Percentiles rank a stretch among this genome's conserved stretches.
phyloP scores from a whole-genome alignment of 257 asterid species.

The Rubia yunnanensis region DNA sequence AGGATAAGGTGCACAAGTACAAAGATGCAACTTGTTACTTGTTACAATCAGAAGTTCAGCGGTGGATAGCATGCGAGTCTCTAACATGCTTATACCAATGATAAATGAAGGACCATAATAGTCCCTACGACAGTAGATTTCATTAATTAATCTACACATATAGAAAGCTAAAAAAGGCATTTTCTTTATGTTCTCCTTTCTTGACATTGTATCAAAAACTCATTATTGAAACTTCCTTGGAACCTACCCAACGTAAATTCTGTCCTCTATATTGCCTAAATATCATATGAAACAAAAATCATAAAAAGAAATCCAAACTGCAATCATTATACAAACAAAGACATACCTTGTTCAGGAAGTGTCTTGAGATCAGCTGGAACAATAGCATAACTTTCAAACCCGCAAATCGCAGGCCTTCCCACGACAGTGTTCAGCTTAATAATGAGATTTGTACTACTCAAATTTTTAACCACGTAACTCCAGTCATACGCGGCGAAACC shows the following conservation, averaged over 20 bases:
- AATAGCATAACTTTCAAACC: conserved; percentile 89
- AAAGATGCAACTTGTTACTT: neutral
- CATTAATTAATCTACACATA: neutral
- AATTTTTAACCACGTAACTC: conserved; percentile 67
- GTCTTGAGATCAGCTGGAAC: conserved; percentile 77
- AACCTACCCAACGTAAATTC: neutral
- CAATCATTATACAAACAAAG: neutral
- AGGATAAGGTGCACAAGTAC: neutral
- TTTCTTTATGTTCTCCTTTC: neutral
- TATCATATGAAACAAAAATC: neutral
- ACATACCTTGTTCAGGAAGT: conserved; percentile 65
- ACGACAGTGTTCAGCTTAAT: conserved; percentile 66
- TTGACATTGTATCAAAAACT: conserved; percentile 4
- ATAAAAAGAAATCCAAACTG: neutral
- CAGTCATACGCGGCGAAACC: conserved; percentile 74
- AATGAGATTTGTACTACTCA: conserved; percentile 47
- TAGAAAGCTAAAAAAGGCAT: neutral
- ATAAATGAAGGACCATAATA: neutral
- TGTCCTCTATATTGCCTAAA: neutral
- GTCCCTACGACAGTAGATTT: neutral
- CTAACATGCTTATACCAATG: neutral
- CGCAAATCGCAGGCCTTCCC: conserved; percentile 75
- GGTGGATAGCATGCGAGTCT: neutral
- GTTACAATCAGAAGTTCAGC: neutral
- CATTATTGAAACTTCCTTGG: neutral